Evolutionary conservation across 225 moss, liverwort and hornwort genomes (phyloP).

Genomic region (Asterella californica): DNA sequence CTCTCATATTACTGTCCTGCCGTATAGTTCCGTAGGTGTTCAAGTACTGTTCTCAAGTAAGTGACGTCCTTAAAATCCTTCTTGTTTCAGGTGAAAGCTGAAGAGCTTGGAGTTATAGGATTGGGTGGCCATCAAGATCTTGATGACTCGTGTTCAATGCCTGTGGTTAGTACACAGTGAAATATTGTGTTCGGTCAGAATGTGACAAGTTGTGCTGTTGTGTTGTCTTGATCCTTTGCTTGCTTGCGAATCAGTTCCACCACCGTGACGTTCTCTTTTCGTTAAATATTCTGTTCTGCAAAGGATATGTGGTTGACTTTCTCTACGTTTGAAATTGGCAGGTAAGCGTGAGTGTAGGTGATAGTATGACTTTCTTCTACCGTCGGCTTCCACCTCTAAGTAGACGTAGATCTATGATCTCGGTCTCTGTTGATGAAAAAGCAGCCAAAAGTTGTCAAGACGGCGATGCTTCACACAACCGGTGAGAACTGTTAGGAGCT

Average conservation of each 20-base stretch:
- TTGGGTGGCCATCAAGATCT: conserved; percentile 93
- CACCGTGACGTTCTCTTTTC: neutral
- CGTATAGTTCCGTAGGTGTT: neutral
- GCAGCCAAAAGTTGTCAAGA: conserved; percentile 57
- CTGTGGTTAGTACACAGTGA: conserved; percentile 55
- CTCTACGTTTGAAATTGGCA: conserved; percentile 26
- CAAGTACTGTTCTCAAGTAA: neutral
- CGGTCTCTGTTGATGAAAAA: conserved; percentile 60
- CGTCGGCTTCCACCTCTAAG: conserved; percentile 76
- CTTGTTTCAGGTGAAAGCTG: conserved; percentile 57
- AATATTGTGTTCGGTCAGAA: neutral
- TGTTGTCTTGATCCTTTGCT: neutral
- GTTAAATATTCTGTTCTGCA: neutral
- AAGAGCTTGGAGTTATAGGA: conserved; percentile 82
- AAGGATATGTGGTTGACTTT: neutral
- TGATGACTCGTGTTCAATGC: conserved; percentile 71
- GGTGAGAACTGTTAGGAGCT: conserved; percentile 29
- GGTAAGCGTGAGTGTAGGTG: conserved; percentile 87
- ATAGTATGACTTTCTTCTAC: conserved; percentile 90
- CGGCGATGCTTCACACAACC: conserved; percentile 72
- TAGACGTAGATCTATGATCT: conserved; percentile 70
- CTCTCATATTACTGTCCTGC: neutral
- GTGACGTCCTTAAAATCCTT: neutral
- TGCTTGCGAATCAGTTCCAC: neutral
- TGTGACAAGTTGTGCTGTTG: neutral